These are phyloP conservation scores for Neurospora intermedia DNA, from an alignment of 495 filamentous ascomycete genomes.

Conservation along the genomic window DNA sequence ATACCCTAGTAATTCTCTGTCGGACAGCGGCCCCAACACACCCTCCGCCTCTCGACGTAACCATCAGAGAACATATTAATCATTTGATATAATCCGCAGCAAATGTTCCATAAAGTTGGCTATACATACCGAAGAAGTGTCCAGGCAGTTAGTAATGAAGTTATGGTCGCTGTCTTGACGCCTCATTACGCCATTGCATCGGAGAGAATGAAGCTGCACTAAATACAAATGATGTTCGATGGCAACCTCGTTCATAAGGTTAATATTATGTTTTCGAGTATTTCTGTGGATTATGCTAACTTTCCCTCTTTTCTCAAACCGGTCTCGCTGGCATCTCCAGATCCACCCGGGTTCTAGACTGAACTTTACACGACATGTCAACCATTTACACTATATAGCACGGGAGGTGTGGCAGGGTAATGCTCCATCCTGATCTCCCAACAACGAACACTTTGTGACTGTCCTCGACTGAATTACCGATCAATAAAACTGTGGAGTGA, in stretches of 20 bases:
- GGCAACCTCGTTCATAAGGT: background rate
- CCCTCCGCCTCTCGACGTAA: background rate
- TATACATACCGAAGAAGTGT: too few relatives aligned
- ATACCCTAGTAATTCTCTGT: background rate
- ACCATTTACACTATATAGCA: background rate
- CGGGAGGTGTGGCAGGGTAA: background rate
- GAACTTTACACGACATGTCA: background rate
- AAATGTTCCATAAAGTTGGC: background rate
- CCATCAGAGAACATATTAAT: background rate
- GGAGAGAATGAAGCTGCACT: background rate
- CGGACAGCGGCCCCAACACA: background rate
- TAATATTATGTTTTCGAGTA: too few relatives aligned
- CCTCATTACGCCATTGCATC: background rate
- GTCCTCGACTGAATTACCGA: background rate
- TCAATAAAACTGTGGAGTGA: constrained; percentile 1
- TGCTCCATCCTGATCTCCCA: background rate
- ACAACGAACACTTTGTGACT: too few relatives aligned
- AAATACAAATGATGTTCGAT: background rate
- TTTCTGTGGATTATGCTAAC: background rate
- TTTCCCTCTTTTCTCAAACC: background rate
- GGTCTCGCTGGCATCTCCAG: background rate
- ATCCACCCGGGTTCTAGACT: background rate
- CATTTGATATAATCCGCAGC: background rate
- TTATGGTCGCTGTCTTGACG: background rate
- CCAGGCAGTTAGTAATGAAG: background rate